Conservation (phyloP, 768 basidiomycete species). For the Russula virescens region DNA sequence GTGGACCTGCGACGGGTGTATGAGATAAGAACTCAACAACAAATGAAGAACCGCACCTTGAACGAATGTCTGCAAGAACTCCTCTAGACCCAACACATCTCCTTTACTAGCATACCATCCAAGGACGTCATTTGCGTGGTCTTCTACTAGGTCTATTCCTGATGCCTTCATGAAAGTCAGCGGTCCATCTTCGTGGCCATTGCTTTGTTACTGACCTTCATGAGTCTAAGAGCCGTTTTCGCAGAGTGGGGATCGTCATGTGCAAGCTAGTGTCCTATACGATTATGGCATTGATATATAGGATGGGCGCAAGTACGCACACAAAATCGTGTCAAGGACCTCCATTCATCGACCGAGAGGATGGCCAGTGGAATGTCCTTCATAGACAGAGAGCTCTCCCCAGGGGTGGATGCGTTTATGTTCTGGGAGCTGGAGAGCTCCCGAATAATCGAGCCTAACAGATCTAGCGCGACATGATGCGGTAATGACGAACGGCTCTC, state of each 20-base stretch:
- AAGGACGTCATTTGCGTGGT: constrained; percentile 32
- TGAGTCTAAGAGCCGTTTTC: constrained; percentile 46
- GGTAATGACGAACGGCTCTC: background rate
- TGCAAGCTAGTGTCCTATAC: constrained; percentile 37
- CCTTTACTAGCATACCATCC: constrained; percentile 12
- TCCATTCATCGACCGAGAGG: constrained; percentile 42
- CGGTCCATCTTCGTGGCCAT: background rate
- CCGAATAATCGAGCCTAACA: background rate
- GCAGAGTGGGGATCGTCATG: constrained; percentile 45
- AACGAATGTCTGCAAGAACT: constrained; percentile 36
- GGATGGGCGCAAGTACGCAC: constrained; percentile 41
- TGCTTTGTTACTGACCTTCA: constrained; percentile 36
- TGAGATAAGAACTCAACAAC: background rate
- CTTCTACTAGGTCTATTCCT: constrained; percentile 10
- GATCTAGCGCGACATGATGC: background rate
- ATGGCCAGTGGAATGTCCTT: constrained; percentile 31
- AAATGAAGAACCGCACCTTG: constrained; percentile 34
- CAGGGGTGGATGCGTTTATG: background rate
- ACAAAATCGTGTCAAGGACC: constrained; percentile 45
- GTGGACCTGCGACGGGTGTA: constrained; percentile 27
- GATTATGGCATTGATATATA: background rate
- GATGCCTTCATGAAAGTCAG: constrained; percentile 1
- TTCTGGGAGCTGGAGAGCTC: background rate
- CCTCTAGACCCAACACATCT: constrained; percentile 35
- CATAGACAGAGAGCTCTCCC: background rate